Percentiles rank a stretch among this genome's conserved stretches.
Evolutionary conservation across 345 rosid genomes (phyloP).

Genomic region (Kandelia obovata): DNA sequence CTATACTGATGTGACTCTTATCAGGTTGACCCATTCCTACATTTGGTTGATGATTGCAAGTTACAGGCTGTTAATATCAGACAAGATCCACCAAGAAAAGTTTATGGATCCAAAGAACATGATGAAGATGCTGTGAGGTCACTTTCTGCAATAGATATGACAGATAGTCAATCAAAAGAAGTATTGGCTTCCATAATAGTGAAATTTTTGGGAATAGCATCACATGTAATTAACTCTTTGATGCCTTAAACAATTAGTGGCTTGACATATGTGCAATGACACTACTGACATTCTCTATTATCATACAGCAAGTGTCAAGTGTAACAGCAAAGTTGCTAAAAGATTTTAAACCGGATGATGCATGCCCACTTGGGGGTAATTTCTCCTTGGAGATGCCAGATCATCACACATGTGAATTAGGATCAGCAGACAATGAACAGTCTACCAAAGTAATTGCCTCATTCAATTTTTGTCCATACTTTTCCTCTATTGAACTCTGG

Average conservation of each 20-base stretch:
- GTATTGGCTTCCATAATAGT: constrained; percentile 44
- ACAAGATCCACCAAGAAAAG: constrained; percentile 19
- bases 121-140: constrained; percentile 46
- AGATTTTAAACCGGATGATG: constrained; percentile 57
- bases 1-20: constrained; percentile 3
- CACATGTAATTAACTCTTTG: constrained; percentile 39
- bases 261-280: constrained; percentile 3
- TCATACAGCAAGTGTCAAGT: constrained; percentile 41
- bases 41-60: constrained; percentile 50
- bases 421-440: constrained; percentile 28
- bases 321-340: constrained; percentile 45
- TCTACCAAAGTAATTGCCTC: constrained; percentile 30
- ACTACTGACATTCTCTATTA: constrained; percentile 6
- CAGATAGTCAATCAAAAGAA: constrained; percentile 50
- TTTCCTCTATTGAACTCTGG: neutral
- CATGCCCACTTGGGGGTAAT: constrained; percentile 54
- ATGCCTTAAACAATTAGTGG: neutral
- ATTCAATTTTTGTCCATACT: neutral
- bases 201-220: constrained; percentile 48
- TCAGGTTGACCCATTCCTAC: constrained; percentile 63
- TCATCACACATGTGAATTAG: constrained; percentile 25
- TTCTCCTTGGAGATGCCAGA: constrained; percentile 42
- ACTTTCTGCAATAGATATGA: constrained; percentile 42
- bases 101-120: constrained; percentile 61
- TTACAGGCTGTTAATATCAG: constrained; percentile 42